Base-by-base conservation (phyloP, 768 basidiomycete genomes). In the Phylloporus rhodoxanthus region DNA sequence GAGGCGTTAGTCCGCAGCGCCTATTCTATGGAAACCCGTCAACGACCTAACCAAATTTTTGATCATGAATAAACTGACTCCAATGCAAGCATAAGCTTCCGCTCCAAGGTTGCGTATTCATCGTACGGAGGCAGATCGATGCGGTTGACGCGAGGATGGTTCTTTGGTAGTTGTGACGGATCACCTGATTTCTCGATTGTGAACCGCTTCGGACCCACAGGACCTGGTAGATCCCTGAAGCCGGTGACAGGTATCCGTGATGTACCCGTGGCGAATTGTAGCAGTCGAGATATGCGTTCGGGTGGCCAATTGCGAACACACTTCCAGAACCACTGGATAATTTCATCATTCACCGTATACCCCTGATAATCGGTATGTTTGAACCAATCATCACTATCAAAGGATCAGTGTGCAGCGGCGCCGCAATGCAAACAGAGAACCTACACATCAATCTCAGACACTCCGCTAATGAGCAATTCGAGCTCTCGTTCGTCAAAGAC, bases 311-410 rank as follows among this genome's bases (percentile, higher is more conserved):
- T 83, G 56, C 91, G 87, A 39, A 99, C 90, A 61, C 91, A 93
- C 72, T 97, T 92, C 96, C 96, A 99, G 85, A 99, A 99, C 96
- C 96, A 99, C 64, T 97, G 91, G 48, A 99, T 93, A 40, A 93
- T 90, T 62, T 95, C 91, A 64, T 95, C 92, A 61, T 85, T 88
- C 70, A 90, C 82, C 71, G 92, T 88, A 64, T 93, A 95, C 11
- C 92, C 95, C 56, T 94, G 85, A 71, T 98, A 98, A 68, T 98
- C 95, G 32, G 96, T 99, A 72, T 94, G 96, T 73, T 97, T 97
- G 65, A 86, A 90, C 96, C 96, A 98, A 67, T 96, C 95, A 57
- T 97, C 93, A 54, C 88, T 90, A 15, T 2, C 42, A 33, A 38
- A 7, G 7, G 32, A 4, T 19, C 21, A 43, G 47, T 32, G 14